A percentile compares a stretch with the other conserved stretches of the same genome.
phyloP scores from a whole-genome alignment of 2,329 filamentous ascomycete species.

The Penicillium expansum region DNA sequence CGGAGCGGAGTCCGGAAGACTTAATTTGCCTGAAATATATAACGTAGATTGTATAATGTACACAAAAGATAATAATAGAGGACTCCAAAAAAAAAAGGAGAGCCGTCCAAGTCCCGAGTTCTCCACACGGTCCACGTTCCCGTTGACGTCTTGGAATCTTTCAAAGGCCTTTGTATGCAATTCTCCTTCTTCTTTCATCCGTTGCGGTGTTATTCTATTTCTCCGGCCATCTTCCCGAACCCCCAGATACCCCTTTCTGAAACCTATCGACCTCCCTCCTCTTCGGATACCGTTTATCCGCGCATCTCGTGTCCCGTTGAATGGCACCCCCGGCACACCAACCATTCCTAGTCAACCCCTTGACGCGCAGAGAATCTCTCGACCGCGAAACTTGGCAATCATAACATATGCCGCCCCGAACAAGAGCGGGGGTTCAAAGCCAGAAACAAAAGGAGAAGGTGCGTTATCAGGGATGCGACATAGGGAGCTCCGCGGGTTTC shows the following conservation, averaged over 20 bases:
- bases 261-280: conserved; percentile 2
- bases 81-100: conserved; percentile 1
- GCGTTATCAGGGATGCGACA: conserved; percentile 13
- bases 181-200: conserved; percentile 7
- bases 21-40: not conserved
- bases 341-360: conserved; percentile 10
- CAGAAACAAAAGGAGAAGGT: conserved; percentile 61
- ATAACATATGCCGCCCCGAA: conserved; percentile 46
- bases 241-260: not conserved
- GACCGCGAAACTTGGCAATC: conserved; percentile 25
- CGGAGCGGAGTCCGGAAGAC: not conserved
- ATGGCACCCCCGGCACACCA: conserved; percentile 21
- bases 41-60: not conserved
- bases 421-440: conserved; percentile 54
- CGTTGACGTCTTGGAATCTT: conserved; percentile 22
- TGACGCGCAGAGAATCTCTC: conserved; percentile 21
- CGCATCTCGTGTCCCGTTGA: conserved; percentile 13
- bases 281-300: not conserved
- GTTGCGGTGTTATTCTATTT: not conserved
- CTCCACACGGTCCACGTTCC: conserved; percentile 26
- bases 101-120: conserved; percentile 17
- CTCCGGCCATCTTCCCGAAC: not conserved
- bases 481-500: not conserved
- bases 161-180: conserved; percentile 9
- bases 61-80: conserved; percentile 4